Percentiles rank a stretch among this genome's conserved stretches.
These are phyloP conservation scores for Scheffersomyces amazonensis DNA, from an alignment of 805 yeast genomes.

Conservation along the genomic window DNA sequence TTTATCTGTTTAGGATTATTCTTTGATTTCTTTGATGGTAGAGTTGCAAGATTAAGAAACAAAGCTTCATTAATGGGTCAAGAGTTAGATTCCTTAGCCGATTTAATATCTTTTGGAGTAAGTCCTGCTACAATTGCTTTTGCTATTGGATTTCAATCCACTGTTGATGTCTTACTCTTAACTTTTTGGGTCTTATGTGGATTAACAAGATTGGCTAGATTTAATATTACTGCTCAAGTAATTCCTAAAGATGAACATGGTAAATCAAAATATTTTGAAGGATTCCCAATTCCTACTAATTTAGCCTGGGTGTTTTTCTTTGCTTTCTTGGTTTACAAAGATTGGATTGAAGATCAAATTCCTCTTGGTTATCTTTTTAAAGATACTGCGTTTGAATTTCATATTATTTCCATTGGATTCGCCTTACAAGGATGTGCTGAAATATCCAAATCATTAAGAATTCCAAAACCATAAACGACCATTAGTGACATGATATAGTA, in stretches of 20 bases:
- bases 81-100: slow-evolving; percentile 95
- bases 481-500: too few relatives aligned
- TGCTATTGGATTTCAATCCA: slow-evolving; percentile 83
- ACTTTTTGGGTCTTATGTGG: slow-evolving; percentile 91
- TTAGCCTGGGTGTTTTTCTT: slow-evolving; percentile 68
- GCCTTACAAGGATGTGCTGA: slow-evolving; percentile 83
- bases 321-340: slow-evolving; percentile 61
- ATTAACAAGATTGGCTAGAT: slow-evolving; percentile 88
- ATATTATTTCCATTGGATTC: slow-evolving; percentile 63
- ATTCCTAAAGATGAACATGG: slow-evolving; percentile 89
- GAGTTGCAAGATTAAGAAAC: slow-evolving; percentile 92
- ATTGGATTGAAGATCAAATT: slow-evolving; percentile 47
- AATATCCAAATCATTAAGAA: slow-evolving; percentile 85
- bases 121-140: slow-evolving; percentile 94
- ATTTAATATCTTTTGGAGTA: slow-evolving; percentile 89
- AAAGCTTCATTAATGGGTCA: slow-evolving; percentile 94
- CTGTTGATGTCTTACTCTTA: slow-evolving; percentile 72
- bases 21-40: slow-evolving; percentile 95
- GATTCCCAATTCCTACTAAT: slow-evolving; percentile 92
- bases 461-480: slow-evolving; percentile 83
- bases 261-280: slow-evolving; percentile 90
- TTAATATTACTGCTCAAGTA: slow-evolving; percentile 89
- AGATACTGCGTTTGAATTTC: slow-evolving; percentile 67
- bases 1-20: slow-evolving; percentile 89
- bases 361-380: slow-evolving; percentile 64